Base-by-base conservation (phyloP, 768 basidiomycete species). In the Mycena rosella region DNA sequence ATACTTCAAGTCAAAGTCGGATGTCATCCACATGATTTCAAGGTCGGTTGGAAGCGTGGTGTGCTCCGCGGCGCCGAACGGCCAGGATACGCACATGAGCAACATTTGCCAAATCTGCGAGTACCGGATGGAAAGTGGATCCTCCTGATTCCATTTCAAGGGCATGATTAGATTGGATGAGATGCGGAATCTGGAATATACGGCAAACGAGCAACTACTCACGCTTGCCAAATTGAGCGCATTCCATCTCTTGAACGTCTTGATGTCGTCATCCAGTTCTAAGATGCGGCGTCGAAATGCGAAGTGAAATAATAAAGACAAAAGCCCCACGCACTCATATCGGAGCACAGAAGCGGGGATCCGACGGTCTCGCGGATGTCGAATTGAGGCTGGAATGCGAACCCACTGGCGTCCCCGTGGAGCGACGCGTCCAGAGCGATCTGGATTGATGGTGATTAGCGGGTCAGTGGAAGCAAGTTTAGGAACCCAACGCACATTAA, bases 1-100 rank as follows among this genome's bases (percentile, higher is more conserved):
- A 10, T n/a, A 68, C 67, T 68, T 68, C 13, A 53, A 38, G 42
- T 68, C 67, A 48, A 63, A 68, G 34, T 68, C 67, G 13, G 67
- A 57, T 22, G 67, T 63, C 17, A 61, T 34, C 60, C 51, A 56
- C 53, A 68, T 57, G 18, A 68, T 1, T 5, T 38, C 18, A 7
- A 63, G 40, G 10, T 58, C 20, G 5, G 56, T 68, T 4, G 55
- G 48, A 22, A 68, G 38, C 0, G 57, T 51, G n/a, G 42, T 27
- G 10, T 14, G 55, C 14, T 51, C n/a, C 0, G 61, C 36, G 22
- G n/a, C 40, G 11, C 5, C 2, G 29, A 22, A 60, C 6, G 61
- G 61, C 61, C 67, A 68, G 15, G 27, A 60, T 6, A n/a, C 14
- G 32, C 67, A 68, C 49, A 34, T 30, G 18, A 62, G 24, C 5